Evolutionary conservation across 2,329 filamentous ascomycete genomes (phyloP).

Genomic region (Claviceps cyperi): DNA sequence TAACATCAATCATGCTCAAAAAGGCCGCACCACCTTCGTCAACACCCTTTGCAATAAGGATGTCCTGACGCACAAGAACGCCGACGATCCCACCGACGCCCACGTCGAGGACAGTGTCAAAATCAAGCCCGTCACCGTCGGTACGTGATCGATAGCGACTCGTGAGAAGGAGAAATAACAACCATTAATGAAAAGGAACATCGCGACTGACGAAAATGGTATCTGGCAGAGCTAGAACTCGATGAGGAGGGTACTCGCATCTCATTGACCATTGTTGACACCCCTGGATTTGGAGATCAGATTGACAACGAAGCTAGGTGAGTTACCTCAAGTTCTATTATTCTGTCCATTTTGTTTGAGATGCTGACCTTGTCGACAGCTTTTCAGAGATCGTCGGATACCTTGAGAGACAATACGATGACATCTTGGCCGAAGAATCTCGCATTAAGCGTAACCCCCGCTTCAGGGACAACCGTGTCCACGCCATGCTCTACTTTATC

Average conservation of each 20-base stretch:
- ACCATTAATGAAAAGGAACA: background rate
- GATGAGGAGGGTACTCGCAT: conserved; percentile 98
- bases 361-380: conserved; percentile 29
- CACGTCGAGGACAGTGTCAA: conserved; percentile 93
- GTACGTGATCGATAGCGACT: conserved; percentile 31
- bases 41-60: conserved; percentile 96
- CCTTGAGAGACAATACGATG: conserved; percentile 97
- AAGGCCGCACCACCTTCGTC: conserved; percentile 95
- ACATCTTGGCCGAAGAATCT: conserved; percentile 97
- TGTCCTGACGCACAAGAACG: conserved; percentile 82
- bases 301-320: conserved; percentile 98
- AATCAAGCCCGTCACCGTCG: conserved; percentile 97
- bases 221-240: conserved; percentile 63
- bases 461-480: conserved; percentile 97
- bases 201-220: background rate
- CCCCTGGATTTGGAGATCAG: conserved; percentile 94
- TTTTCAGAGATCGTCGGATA: conserved; percentile 97
- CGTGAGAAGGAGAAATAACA: background rate
- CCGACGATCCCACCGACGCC: conserved; percentile 75
- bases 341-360: background rate
- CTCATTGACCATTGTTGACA: conserved; percentile 96
- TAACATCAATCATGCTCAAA: background rate
- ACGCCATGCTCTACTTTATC: conserved; percentile 98
- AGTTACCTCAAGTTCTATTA: conserved; percentile 9
- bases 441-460: conserved; percentile 99